A percentile compares a stretch with the other conserved stretches of the same genome.
phyloP scores from a whole-genome alignment of 2,329 filamentous ascomycete species.

The Ophiostoma sp. region DNA sequence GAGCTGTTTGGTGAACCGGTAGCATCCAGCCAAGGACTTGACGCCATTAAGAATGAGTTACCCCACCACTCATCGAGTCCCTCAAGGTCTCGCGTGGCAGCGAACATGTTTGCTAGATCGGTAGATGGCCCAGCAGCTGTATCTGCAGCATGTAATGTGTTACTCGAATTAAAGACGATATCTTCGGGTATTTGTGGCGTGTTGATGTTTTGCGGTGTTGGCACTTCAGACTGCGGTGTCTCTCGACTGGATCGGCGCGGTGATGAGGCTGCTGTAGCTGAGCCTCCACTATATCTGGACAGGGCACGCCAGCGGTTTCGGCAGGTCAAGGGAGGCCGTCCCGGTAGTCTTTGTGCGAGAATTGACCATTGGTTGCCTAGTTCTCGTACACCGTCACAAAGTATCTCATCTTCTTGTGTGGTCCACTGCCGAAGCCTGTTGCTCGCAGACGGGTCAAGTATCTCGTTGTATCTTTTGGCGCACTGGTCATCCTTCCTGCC shows the following conservation, averaged over 20 bases:
- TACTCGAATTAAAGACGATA: background rate
- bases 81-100: background rate
- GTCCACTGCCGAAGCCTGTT: constrained; percentile 19
- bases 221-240: background rate
- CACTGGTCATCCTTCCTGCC: constrained; percentile 22
- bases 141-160: background rate
- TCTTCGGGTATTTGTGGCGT: background rate
- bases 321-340: constrained; percentile 20
- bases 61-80: constrained; percentile 1
- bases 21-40: background rate
- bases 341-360: constrained; percentile 14
- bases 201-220: background rate
- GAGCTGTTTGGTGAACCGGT: background rate
- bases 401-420: constrained; percentile 10
- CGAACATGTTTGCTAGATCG: background rate
- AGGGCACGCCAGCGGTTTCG: constrained; percentile 20
- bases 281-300: background rate
- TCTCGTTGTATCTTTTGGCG: constrained; percentile 22
- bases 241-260: background rate
- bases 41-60: background rate
- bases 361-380: constrained; percentile 20
- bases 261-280: background rate
- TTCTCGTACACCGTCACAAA: constrained; percentile 1
- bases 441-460: constrained; percentile 16
- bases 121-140: background rate